Evolutionary conservation across 371 early-diverging fungal genomes (phyloP).

Genomic region (Mucor irregularis): DNA sequence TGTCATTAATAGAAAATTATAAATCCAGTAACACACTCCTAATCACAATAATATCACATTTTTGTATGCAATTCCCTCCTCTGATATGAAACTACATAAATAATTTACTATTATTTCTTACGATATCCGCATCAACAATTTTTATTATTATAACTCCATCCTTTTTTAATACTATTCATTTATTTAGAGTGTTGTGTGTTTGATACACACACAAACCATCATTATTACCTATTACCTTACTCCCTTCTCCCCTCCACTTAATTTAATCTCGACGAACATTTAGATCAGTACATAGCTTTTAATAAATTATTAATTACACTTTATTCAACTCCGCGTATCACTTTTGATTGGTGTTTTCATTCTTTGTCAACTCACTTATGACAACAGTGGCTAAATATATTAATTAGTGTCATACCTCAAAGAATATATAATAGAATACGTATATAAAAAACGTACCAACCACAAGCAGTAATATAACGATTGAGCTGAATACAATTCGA

Average conservation of each 20-base stretch:
- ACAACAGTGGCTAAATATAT: conserved; percentile 12
- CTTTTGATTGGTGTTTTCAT: conserved; percentile 9
- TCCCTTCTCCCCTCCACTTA: background rate
- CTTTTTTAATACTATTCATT: background rate
- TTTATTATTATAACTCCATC: background rate
- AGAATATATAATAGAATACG: background rate
- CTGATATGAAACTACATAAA: no score
- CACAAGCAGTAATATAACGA: conserved; percentile 19
- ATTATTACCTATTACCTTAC: no score
- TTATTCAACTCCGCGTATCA: background rate
- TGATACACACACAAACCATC: no score
- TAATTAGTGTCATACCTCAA: background rate
- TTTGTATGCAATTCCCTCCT: no score
- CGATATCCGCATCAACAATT: no score
- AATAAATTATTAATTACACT: background rate
- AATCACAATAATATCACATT: no score
- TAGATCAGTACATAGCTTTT: no score
- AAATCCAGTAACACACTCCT: no score
- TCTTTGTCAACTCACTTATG: conserved; percentile 21
- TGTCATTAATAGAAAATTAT: conserved; percentile 19
- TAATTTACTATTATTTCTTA: no score
- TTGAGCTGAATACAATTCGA: conserved; percentile 6
- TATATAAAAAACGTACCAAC: conserved; percentile 13
- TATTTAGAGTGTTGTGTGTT: no score
- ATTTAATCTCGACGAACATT: no score